These are phyloP conservation scores for Beverwykella pulmonaria DNA, from an alignment of 495 filamentous ascomycete species.

Conservation along the genomic window DNA sequence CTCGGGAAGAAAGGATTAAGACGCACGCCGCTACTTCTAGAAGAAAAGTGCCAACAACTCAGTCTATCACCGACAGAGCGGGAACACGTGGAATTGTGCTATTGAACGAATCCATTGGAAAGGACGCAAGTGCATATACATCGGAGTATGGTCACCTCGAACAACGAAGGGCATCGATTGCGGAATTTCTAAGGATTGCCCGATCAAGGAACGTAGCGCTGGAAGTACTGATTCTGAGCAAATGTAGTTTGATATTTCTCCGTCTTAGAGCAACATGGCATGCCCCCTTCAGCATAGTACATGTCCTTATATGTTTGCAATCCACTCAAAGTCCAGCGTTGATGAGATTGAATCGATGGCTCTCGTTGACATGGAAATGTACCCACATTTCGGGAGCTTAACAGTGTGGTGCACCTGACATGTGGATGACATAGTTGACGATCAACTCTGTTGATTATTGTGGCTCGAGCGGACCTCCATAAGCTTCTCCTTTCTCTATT, in stretches of 20 bases:
- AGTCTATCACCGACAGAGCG: conserved; percentile 55
- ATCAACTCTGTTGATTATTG: too few relatives aligned
- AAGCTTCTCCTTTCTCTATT: too few relatives aligned
- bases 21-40: conserved; percentile 68
- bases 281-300: neutral
- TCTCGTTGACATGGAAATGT: too few relatives aligned
- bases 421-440: too few relatives aligned
- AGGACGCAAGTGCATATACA: conserved; percentile 59
- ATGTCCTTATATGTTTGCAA: too few relatives aligned
- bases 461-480: too few relatives aligned
- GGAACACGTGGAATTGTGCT: conserved; percentile 83
- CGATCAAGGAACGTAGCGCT: conserved; percentile 74
- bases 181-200: conserved; percentile 65
- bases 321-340: too few relatives aligned
- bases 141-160: conserved; percentile 47
- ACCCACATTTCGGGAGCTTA: too few relatives aligned
- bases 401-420: too few relatives aligned
- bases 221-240: conserved; percentile 64
- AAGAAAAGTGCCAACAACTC: conserved; percentile 65
- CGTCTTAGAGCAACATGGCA: neutral
- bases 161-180: conserved; percentile 52
- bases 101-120: conserved; percentile 57
- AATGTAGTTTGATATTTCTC: conserved; percentile 28
- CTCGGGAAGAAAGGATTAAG: conserved; percentile 71
- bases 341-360: too few relatives aligned